Conservation (phyloP, 129 eudicot species). For the Helianthus tuberosus region DNA sequence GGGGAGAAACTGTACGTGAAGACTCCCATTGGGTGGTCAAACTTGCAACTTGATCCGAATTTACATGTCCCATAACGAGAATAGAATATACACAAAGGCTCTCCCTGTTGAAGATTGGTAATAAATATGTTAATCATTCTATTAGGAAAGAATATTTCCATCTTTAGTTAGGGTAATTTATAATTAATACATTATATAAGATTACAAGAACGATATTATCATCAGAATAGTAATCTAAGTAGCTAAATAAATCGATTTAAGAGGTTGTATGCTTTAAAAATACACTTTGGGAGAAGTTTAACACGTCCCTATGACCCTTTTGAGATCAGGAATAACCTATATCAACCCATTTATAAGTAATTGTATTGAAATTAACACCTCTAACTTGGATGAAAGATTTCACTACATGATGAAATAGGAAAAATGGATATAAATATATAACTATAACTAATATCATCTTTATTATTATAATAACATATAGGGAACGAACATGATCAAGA, state of each 20-base stretch:
- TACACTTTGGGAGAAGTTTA: not conserved
- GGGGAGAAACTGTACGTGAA: slow-evolving; percentile 58
- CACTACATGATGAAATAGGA: not conserved
- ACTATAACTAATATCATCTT: no score
- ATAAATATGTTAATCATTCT: slow-evolving; percentile 5
- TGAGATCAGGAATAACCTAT: not conserved
- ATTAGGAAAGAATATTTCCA: not conserved
- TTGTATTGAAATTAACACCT: not conserved
- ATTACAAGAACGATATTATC: not conserved
- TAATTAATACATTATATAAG: not conserved
- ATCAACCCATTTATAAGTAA: not conserved
- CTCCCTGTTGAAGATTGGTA: slow-evolving; percentile 62
- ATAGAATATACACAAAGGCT: slow-evolving; percentile 93
- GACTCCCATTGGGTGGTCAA: slow-evolving; percentile 94
- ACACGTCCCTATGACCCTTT: slow-evolving; percentile 19
- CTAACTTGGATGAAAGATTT: slow-evolving; percentile 15
- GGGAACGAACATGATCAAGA: no score
- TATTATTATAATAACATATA: no score
- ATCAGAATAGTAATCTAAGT: not conserved
- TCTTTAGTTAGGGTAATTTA: not conserved
- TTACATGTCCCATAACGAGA: slow-evolving; percentile 97
- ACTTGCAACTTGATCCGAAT: slow-evolving; percentile 99
- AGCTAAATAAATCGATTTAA: not conserved
- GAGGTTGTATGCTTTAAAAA: slow-evolving; percentile 3
- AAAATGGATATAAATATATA: not conserved